A percentile compares a stretch with the other conserved stretches of the same genome.
phyloP scores from a whole-genome alignment of 208 protist species.

The Acanthamoeba royreba region DNA sequence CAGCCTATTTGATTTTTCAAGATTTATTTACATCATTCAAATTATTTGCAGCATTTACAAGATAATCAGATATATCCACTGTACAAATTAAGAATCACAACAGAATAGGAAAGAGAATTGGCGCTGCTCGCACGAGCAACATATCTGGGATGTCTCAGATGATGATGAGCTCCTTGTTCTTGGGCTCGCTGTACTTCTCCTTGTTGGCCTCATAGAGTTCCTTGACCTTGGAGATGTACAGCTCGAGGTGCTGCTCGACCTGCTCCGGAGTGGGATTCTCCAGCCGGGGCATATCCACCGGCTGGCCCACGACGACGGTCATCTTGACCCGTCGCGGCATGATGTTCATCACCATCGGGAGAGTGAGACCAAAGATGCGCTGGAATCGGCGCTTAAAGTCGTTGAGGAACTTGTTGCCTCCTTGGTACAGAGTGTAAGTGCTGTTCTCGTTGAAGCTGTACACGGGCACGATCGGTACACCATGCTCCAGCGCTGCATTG shows the following conservation, averaged over 20 bases:
- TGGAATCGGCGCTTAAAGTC: background rate
- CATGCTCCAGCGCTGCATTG: background rate
- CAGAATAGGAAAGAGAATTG: background rate
- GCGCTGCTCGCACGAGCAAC: background rate
- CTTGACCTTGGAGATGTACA: background rate
- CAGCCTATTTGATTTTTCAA: too few species aligned
- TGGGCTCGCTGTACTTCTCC: background rate
- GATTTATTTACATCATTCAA: background rate
- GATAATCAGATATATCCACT: background rate
- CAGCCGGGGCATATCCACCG: background rate
- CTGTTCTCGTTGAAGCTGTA: slow-evolving; percentile 46
- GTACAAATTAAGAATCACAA: too few species aligned
- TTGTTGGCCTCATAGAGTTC: slow-evolving; percentile 16
- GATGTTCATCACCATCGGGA: slow-evolving; percentile 4
- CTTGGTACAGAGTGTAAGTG: slow-evolving; percentile 13
- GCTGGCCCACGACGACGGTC: slow-evolving; percentile 8
- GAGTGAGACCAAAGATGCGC: background rate
- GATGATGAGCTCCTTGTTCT: slow-evolving; percentile 8
- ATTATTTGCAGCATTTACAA: background rate
- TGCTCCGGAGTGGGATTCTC: background rate
- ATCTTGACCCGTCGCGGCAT: background rate
- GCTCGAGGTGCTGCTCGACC: background rate
- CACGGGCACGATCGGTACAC: background rate
- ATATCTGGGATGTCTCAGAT: background rate
- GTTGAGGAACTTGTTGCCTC: background rate